These are phyloP conservation scores for Podaxis rugospora DNA, from an alignment of 768 basidiomycete genomes.

Conservation along the genomic window DNA sequence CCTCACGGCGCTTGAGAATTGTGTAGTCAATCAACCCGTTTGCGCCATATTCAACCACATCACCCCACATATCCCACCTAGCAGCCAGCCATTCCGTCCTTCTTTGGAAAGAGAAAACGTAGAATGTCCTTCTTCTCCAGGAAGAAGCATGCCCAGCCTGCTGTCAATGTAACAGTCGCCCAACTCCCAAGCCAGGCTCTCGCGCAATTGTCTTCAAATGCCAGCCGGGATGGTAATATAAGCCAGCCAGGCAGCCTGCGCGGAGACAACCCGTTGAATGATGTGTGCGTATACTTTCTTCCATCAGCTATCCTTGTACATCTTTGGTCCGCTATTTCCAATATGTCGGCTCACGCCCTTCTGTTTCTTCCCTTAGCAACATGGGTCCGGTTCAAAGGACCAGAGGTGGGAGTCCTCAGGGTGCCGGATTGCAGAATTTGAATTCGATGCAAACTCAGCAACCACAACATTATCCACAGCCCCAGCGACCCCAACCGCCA, in stretches of 20 bases:
- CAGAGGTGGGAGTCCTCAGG: conserved; percentile 19
- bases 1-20: background rate
- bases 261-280: conserved; percentile 20
- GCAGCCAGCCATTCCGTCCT: conserved; percentile 60
- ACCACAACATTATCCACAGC: conserved; percentile 12
- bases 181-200: conserved; percentile 68
- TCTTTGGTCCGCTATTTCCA: conserved; percentile 2
- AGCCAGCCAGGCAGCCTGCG: conserved; percentile 26
- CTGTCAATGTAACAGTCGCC: conserved; percentile 48
- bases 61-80: conserved; percentile 14
- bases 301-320: background rate
- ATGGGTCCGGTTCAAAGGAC: conserved; percentile 1
- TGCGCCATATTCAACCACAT: conserved; percentile 4
- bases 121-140: conserved; percentile 94
- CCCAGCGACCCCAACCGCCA: conserved; percentile 14
- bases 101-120: conserved; percentile 49
- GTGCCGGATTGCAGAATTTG: conserved; percentile 7
- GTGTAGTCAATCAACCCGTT: conserved; percentile 1
- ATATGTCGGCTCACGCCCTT: conserved; percentile 8
- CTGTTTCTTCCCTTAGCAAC: conserved; percentile 5
- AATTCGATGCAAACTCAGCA: conserved; percentile 9
- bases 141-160: conserved; percentile 60
- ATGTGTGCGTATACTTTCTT: conserved; percentile 19
- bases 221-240: conserved; percentile 25
- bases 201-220: conserved; percentile 42